Conservation (phyloP, 352 stramenopile species). For the Phytophthora ramorum region DNA sequence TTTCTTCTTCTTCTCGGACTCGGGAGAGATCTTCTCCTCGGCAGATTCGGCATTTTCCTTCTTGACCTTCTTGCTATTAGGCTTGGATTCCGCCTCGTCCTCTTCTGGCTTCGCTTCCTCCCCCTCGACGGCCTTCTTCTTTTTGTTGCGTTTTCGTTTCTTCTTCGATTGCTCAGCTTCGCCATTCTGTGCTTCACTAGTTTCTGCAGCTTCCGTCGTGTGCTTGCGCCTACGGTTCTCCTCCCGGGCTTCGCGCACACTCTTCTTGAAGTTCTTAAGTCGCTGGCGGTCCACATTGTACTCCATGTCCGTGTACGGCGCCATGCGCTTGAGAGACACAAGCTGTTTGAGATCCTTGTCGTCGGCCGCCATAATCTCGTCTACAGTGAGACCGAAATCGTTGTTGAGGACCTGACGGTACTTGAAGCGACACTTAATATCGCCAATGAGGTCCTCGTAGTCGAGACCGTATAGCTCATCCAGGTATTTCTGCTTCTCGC, state of each 20-base stretch:
- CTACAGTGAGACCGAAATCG: conserved; percentile 96
- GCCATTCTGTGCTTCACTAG: conserved; percentile 12
- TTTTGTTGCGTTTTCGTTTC: conserved; percentile 81
- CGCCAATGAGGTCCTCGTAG: conserved; percentile 99
- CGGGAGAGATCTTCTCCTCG: conserved; percentile 18
- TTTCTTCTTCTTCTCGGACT: conserved; percentile 57
- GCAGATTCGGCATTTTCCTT: conserved; percentile 13
- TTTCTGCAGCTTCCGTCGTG: conserved; percentile 31
- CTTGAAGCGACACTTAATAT: conserved; percentile 98
- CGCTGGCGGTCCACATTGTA: conserved; percentile 72
- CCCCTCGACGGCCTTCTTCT: conserved; percentile 44
- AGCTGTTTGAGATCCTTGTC: conserved; percentile 97
- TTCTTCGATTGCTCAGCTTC: conserved; percentile 51
- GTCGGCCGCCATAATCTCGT: conserved; percentile 98
- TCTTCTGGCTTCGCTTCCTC: conserved; percentile 25
- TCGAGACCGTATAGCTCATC: conserved; percentile 98
- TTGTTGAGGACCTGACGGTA: conserved; percentile 96
- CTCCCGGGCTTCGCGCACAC: conserved; percentile 46
- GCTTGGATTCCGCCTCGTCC: conserved; percentile 16
- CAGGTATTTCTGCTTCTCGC: conserved; percentile 93
- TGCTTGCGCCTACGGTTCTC: conserved; percentile 46
- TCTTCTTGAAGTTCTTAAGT: conserved; percentile 84
- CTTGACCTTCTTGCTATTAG: conserved; percentile 56
- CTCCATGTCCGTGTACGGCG: conserved; percentile 93
- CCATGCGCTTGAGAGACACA: conserved; percentile 97